Percentiles rank a stretch among this genome's conserved stretches.
phyloP scores from a whole-genome alignment of 306 rosid species.

The Gynostemma pentaphyllum region DNA sequence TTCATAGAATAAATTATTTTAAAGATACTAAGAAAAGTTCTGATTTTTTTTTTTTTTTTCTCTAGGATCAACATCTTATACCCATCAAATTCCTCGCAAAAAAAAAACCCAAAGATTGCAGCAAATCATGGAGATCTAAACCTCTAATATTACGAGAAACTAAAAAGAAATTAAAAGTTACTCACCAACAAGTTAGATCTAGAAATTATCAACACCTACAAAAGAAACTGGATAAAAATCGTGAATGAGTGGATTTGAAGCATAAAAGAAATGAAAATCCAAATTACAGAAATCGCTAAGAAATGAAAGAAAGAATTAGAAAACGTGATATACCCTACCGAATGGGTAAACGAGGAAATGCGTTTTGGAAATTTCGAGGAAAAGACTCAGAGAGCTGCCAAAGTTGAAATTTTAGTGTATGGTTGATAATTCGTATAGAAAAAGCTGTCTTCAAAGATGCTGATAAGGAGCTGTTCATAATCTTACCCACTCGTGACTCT shows the following conservation, averaged over 20 bases:
- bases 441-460: not conserved
- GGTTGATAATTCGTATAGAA: not conserved
- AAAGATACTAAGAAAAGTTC: no score
- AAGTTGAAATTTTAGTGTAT: slow-evolving; percentile 16
- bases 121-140: not conserved
- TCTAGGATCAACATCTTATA: not conserved
- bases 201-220: not conserved
- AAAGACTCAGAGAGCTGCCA: not conserved
- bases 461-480: not conserved
- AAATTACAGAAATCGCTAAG: not conserved
- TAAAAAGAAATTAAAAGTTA: not conserved
- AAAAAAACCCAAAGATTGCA: not conserved
- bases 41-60: no score
- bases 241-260: not conserved
- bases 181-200: not conserved
- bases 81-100: not conserved
- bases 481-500: not conserved
- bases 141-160: not conserved
- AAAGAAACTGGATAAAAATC: not conserved
- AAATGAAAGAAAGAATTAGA: not conserved
- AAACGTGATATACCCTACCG: not conserved
- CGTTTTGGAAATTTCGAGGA: slow-evolving; percentile 3
- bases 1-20: not conserved
- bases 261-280: not conserved
- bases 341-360: not conserved